Conservation (phyloP, 2,329 filamentous ascomycete species). For the Fusarium mangiferae region DNA sequence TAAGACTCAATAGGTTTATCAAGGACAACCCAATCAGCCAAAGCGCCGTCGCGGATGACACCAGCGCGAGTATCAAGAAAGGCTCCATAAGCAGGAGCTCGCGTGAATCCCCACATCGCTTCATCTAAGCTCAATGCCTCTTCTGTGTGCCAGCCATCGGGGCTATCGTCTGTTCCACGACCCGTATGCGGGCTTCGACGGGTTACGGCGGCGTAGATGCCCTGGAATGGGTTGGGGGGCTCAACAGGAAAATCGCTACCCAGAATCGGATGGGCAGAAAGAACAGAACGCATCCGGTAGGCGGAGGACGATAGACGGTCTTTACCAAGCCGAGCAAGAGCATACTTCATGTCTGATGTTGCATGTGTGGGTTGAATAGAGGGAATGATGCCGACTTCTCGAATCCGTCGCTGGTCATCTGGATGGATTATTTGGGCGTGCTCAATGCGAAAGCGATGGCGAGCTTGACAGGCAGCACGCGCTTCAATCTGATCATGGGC, state of each 20-base stretch:
- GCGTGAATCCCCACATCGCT: constrained; percentile 71
- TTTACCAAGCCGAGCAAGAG: constrained; percentile 66
- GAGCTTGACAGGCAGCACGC: constrained; percentile 62
- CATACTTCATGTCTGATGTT: constrained; percentile 77
- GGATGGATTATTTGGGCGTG: constrained; percentile 77
- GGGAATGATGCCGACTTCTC: constrained; percentile 69
- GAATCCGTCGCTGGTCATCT: constrained; percentile 69
- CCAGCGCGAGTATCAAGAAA: constrained; percentile 70
- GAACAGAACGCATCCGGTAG: constrained; percentile 73
- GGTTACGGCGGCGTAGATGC: constrained; percentile 75
- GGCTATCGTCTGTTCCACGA: constrained; percentile 57
- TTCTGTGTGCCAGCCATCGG: constrained; percentile 67
- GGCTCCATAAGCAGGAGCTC: constrained; percentile 66
- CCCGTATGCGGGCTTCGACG: constrained; percentile 68
- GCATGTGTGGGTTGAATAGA: constrained; percentile 79
- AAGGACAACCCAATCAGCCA: constrained; percentile 78
- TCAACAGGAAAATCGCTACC: constrained; percentile 80
- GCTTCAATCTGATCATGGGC: constrained; percentile 30
- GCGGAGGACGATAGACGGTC: constrained; percentile 65
- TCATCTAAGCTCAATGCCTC: constrained; percentile 69
- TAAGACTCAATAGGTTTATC: constrained; percentile 65
- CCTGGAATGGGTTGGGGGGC: constrained; percentile 73
- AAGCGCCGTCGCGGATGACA: constrained; percentile 67
- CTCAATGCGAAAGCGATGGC: constrained; percentile 72
- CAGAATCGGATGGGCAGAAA: constrained; percentile 64